Evolutionary conservation across 2,329 filamentous ascomycete species (phyloP).

Genomic region (Penicillium palitans): DNA sequence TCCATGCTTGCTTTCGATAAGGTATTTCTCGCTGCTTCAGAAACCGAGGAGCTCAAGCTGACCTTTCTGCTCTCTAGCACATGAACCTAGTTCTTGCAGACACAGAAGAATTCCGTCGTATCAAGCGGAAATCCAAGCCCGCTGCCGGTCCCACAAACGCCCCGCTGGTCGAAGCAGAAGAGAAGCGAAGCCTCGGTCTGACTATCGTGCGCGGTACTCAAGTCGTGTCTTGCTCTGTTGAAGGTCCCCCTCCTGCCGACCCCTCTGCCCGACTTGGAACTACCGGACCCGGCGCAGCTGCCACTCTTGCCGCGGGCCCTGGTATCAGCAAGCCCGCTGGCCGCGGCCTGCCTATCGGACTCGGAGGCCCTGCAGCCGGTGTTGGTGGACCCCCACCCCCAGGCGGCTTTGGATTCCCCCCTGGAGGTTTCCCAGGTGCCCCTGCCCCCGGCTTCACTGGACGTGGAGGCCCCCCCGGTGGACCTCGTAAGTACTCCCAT

Average conservation of each 20-base stretch:
- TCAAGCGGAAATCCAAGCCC: slow-evolving; percentile 78
- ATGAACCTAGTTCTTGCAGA: slow-evolving; percentile 99
- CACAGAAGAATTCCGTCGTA: slow-evolving; percentile 93
- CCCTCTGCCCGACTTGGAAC: slow-evolving; percentile 86
- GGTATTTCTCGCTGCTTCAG: slow-evolving; percentile 51
- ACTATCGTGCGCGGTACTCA: slow-evolving; percentile 93
- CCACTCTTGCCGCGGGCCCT: slow-evolving; percentile 76
- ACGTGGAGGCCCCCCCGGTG: slow-evolving; percentile 52
- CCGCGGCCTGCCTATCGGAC: slow-evolving; percentile 75
- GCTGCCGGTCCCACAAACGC: slow-evolving; percentile 61
- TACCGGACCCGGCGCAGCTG: slow-evolving; percentile 64
- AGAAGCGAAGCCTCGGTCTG: slow-evolving; percentile 94
- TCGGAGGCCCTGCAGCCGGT: slow-evolving; percentile 86
- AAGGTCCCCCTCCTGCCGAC: slow-evolving; percentile 92
- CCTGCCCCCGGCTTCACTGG: slow-evolving; percentile 53
- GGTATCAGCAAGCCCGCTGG: slow-evolving; percentile 91
- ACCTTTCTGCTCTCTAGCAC: slow-evolving; percentile 59
- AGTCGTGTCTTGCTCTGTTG: slow-evolving; percentile 91
- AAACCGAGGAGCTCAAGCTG: slow-evolving; percentile 10
- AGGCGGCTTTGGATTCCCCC: slow-evolving; percentile 54
- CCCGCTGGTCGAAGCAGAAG: slow-evolving; percentile 78
- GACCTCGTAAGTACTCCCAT: slow-evolving; percentile 51
- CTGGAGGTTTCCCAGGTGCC: slow-evolving; percentile 56
- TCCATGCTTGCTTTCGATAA: slow-evolving; percentile 99
- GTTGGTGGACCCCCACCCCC: slow-evolving; percentile 76